A percentile compares a stretch with the other conserved stretches of the same genome.
These are phyloP conservation scores for Entonaema liquescens DNA, from an alignment of 495 filamentous ascomycete species.

Conservation along the genomic window DNA sequence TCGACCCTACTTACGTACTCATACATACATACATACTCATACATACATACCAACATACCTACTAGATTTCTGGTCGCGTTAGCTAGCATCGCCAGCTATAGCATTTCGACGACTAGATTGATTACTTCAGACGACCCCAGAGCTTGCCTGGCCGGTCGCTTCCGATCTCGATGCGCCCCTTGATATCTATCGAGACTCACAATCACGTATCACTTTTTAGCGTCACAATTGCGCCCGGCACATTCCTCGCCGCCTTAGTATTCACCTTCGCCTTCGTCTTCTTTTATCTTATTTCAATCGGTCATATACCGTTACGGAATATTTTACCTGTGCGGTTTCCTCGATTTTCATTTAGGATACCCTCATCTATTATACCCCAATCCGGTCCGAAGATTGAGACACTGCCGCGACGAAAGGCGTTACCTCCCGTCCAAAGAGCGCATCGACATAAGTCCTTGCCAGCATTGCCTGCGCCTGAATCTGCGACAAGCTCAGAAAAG, in stretches of 20 bases:
- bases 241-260: constrained; percentile 60
- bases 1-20: not conserved
- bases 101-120: constrained; percentile 8
- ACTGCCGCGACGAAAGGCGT: constrained; percentile 3
- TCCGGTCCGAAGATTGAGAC: constrained; percentile 27
- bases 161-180: constrained; percentile 54
- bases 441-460: constrained; percentile 35
- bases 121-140: constrained; percentile 28
- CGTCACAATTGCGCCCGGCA: constrained; percentile 62
- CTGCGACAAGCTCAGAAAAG: constrained; percentile 46
- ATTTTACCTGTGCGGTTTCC: constrained; percentile 35
- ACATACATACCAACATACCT: not conserved
- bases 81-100: constrained; percentile 2
- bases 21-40: not conserved
- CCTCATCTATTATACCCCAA: constrained; percentile 11
- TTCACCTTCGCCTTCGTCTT: constrained; percentile 60
- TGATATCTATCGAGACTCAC: constrained; percentile 63
- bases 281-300: constrained; percentile 54
- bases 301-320: constrained; percentile 42
- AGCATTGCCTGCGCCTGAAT: constrained; percentile 39
- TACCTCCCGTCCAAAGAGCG: not conserved
- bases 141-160: constrained; percentile 28
- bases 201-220: constrained; percentile 60
- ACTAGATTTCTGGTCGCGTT: not conserved
- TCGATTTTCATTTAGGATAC: constrained; percentile 26